Base-by-base conservation (phyloP, 1,284 basidiomycete genomes). In the Volvariella volvacea region DNA sequence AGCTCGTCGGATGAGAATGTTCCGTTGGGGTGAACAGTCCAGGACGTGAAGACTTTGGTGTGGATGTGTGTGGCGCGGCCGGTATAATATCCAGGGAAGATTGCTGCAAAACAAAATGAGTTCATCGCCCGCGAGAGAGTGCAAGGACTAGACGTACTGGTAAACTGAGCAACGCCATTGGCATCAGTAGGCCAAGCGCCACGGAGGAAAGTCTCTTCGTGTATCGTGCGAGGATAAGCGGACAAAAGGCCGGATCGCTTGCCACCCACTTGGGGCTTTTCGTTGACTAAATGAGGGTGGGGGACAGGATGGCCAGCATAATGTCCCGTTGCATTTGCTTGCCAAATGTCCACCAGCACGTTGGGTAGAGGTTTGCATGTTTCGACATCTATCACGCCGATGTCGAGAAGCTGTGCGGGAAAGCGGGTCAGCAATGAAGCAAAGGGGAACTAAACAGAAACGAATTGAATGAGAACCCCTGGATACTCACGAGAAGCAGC, bases 281-380 rank as follows among this genome's bases (percentile, higher is more conserved):
- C 68, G 45, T 68, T 50, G 9, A 55, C 50, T 25, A 72, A 60
- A 19, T 71, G 60, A 0, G 67, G 66, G 10, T 54, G 54, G 16
- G 72, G 72, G 0, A 55, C 48, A 0, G 73, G 72, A 45, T 74
- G 73, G 1, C 70, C 72, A n/a, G 71, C 67, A 49, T 78, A 78
- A 44, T 64, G 61, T 1, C 75, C 73, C 1, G 74, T 78, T 2
- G 75, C 70, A 47, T 76, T 77, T 2, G 73, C 73, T 50, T 70
- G 69, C 85, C 85, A 88, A 34, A 88, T 74, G 54, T 88, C 84
- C 17, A 87, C 80, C 21, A 87, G 70, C 30, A 80, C 78, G 56
- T 83, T 75, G 2, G 74, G 70, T 0, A 85, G 65, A 15, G 84
- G 82, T 52, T 78, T 63, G 64, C 85, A 88, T 1, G 83, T 86